Percentiles rank a stretch among this genome's conserved stretches.
Conservation (phyloP, 2,329 filamentous ascomycete species). For the Claviceps pazoutovae region DNA sequence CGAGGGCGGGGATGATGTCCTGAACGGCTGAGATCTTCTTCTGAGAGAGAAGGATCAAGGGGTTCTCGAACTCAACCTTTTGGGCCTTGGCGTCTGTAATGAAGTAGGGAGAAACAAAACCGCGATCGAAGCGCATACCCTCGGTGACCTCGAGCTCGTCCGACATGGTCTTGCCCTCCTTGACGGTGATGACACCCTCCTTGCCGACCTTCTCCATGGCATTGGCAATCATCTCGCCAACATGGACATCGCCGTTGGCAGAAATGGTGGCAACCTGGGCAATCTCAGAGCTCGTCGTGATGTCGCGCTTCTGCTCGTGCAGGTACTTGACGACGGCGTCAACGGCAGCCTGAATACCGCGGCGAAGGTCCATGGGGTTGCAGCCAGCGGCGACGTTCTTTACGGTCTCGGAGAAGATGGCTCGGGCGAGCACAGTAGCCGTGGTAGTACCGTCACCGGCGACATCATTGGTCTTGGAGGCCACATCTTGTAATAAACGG, state of each 20-base stretch:
- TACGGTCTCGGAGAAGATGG: constrained; percentile 99
- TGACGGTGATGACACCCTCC: constrained; percentile 99
- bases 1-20: constrained; percentile 95
- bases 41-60: constrained; percentile 93
- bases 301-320: constrained; percentile 91
- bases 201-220: constrained; percentile 99
- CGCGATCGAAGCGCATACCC: constrained; percentile 99
- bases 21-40: constrained; percentile 99
- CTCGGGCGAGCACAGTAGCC: constrained; percentile 88
- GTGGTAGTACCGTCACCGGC: constrained; percentile 98
- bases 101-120: constrained; percentile 98
- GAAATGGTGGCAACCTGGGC: constrained; percentile 97
- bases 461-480: constrained; percentile 97
- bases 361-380: constrained; percentile 98
- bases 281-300: constrained; percentile 94
- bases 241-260: constrained; percentile 90
- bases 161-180: constrained; percentile 97
- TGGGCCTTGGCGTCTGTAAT: constrained; percentile 98
- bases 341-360: constrained; percentile 92
- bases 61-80: constrained; percentile 99
- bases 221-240: constrained; percentile 89
- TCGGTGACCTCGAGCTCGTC: constrained; percentile 98
- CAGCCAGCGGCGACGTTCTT: constrained; percentile 99
- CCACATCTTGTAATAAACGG: constrained; percentile 91
- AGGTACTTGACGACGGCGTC: constrained; percentile 90